Evolutionary conservation across 2,329 filamentous ascomycete genomes (phyloP).

Genomic region (Daldinia eschscholtzii): DNA sequence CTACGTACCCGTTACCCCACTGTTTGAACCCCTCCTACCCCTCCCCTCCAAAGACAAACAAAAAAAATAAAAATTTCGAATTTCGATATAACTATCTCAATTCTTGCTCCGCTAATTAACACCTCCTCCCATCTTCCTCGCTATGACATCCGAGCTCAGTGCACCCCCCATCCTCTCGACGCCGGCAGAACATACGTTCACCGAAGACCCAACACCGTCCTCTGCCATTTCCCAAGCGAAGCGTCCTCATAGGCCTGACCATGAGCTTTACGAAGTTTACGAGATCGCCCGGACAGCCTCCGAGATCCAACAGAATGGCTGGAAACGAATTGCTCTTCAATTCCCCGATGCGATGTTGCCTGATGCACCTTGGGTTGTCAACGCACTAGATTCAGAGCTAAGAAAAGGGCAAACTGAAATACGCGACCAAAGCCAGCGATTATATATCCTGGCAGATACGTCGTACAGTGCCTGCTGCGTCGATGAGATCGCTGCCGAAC

Average conservation of each 20-base stretch:
- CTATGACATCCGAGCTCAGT: constrained; percentile 63
- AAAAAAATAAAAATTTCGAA: constrained; percentile 15
- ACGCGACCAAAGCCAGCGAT: constrained; percentile 51
- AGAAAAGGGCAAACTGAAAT: constrained; percentile 34
- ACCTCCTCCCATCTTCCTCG: neutral
- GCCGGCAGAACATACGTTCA: constrained; percentile 67
- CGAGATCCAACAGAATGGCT: constrained; percentile 79
- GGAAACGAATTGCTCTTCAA: constrained; percentile 87
- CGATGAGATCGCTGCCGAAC: constrained; percentile 95
- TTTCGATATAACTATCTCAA: neutral
- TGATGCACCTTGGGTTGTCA: constrained; percentile 85
- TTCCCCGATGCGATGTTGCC: constrained; percentile 94
- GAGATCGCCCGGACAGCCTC: constrained; percentile 84
- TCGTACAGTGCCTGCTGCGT: constrained; percentile 98
- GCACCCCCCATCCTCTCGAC: constrained; percentile 73
- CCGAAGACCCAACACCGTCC: constrained; percentile 63
- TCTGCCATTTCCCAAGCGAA: constrained; percentile 47
- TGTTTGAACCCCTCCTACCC: constrained; percentile 9
- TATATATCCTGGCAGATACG: constrained; percentile 93
- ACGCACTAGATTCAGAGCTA: constrained; percentile 64
- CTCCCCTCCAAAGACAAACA: constrained; percentile 15
- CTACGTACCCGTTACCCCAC: constrained; percentile 1
- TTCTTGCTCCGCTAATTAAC: neutral
- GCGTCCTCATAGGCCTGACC: constrained; percentile 62
- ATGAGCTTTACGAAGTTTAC: constrained; percentile 82